phyloP scores from a whole-genome alignment of 2,329 filamentous ascomycete genomes.

The Escovopsis sp. region DNA sequence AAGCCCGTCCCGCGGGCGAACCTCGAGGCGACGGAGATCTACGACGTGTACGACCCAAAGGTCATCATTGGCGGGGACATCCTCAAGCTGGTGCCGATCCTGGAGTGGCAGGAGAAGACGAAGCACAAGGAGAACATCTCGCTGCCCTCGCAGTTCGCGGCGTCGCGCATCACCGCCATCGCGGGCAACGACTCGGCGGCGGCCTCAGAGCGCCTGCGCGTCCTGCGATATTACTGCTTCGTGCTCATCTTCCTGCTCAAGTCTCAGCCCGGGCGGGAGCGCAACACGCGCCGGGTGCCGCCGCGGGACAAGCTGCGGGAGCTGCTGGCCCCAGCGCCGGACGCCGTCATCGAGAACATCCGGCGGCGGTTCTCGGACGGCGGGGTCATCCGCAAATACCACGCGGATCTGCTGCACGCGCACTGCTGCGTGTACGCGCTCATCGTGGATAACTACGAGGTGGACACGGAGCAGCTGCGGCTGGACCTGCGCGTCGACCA shows the following conservation, averaged over 20 bases:
- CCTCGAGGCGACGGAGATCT: conserved; percentile 46
- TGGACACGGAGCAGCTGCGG: conserved; percentile 53
- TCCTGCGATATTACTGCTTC: conserved; percentile 45
- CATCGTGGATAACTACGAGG: conserved; percentile 57
- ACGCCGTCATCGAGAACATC: conserved; percentile 49
- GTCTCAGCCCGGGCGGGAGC: conserved; percentile 29
- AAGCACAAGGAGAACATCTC: conserved; percentile 40
- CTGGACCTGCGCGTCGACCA: conserved; percentile 60
- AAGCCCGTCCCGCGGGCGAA: conserved; percentile 64
- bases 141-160: conserved; percentile 48
- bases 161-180: conserved; percentile 40
- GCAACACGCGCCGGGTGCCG: conserved; percentile 36
- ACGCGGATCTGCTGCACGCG: conserved; percentile 55
- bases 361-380: conserved; percentile 52
- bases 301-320: conserved; percentile 45
- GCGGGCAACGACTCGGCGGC: conserved; percentile 32
- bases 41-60: conserved; percentile 57
- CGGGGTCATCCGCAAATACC: conserved; percentile 53
- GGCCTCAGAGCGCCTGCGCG: conserved; percentile 35
- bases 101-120: conserved; percentile 59
- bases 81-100: conserved; percentile 50
- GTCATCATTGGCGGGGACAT: conserved; percentile 52
- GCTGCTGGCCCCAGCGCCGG: conserved; percentile 40
- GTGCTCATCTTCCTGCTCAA: conserved; percentile 37
- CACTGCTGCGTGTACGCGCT: conserved; percentile 58